Percentiles rank a stretch among this genome's conserved stretches.
Conservation (phyloP, 2,329 filamentous ascomycete genomes). For the Claviceps maximensis region DNA sequence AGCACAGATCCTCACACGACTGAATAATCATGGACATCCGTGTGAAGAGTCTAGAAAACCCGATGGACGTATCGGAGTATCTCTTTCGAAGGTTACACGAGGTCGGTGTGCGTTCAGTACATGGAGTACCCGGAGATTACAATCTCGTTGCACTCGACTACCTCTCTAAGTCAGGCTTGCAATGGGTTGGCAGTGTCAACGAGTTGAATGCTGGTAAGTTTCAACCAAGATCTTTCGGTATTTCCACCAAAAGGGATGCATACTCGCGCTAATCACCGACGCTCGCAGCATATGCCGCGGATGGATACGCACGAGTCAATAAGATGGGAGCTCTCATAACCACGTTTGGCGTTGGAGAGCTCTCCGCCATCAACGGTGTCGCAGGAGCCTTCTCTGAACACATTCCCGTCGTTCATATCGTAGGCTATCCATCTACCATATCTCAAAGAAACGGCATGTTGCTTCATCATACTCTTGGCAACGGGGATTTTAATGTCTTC, state of each 20-base stretch:
- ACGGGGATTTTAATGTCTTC: slow-evolving; percentile 75
- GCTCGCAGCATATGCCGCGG: slow-evolving; percentile 55
- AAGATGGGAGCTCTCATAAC: slow-evolving; percentile 59
- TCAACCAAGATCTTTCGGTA: not conserved
- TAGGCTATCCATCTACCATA: slow-evolving; percentile 37
- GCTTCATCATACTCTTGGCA: slow-evolving; percentile 57
- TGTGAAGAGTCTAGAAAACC: slow-evolving; percentile 30
- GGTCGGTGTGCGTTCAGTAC: slow-evolving; percentile 50
- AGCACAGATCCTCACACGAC: not conserved
- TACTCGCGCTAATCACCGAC: slow-evolving; percentile 8
- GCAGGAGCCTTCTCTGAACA: slow-evolving; percentile 64
- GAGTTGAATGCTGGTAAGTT: slow-evolving; percentile 56
- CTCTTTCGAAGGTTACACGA: slow-evolving; percentile 52
- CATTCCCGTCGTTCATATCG: slow-evolving; percentile 58
- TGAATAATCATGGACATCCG: slow-evolving; percentile 24
- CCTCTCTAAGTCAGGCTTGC: slow-evolving; percentile 41
- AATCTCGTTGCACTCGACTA: slow-evolving; percentile 59
- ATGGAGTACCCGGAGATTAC: slow-evolving; percentile 61
- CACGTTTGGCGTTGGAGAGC: slow-evolving; percentile 62
- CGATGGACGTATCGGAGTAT: slow-evolving; percentile 52
- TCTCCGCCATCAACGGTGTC: slow-evolving; percentile 61
- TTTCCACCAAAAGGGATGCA: not conserved
- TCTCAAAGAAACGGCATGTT: slow-evolving; percentile 35
- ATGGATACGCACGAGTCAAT: slow-evolving; percentile 64
- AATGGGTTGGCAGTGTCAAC: slow-evolving; percentile 58